Conservation (phyloP, 768 basidiomycete genomes). For the Suillus americanus region DNA sequence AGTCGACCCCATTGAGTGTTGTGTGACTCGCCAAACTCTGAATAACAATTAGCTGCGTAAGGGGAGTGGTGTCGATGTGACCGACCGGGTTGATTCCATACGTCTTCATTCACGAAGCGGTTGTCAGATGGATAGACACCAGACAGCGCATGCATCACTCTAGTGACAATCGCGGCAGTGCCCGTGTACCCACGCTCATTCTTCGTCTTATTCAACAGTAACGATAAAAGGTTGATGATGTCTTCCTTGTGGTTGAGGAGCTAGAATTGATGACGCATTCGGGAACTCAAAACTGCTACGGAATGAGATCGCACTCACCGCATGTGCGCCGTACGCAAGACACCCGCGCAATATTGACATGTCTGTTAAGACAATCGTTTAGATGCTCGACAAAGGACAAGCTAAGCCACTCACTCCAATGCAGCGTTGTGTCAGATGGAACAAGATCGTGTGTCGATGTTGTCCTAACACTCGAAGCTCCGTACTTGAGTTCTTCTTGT, state of each 20-base stretch:
- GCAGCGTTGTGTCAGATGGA: conserved; percentile 85
- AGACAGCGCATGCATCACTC: conserved; percentile 72
- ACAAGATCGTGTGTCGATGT: conserved; percentile 73
- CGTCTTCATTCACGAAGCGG: conserved; percentile 78
- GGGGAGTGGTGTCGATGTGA: conserved; percentile 7
- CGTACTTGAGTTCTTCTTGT: conserved; percentile 82
- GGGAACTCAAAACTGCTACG: not conserved
- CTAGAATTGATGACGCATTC: conserved; percentile 35
- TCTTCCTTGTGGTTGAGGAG: conserved; percentile 67
- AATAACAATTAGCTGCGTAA: conserved; percentile 9
- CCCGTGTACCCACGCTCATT: conserved; percentile 87
- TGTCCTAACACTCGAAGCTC: conserved; percentile 83
- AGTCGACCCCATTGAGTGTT: conserved; percentile 77
- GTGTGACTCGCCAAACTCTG: conserved; percentile 65
- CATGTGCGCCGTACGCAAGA: conserved; percentile 69
- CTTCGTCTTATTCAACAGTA: conserved; percentile 78
- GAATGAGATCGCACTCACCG: conserved; percentile 39
- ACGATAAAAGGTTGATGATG: conserved; percentile 58
- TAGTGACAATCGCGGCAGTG: conserved; percentile 73
- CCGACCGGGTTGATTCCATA: conserved; percentile 78
- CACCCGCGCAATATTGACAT: conserved; percentile 81
- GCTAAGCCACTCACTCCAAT: conserved; percentile 71
- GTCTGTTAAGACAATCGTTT: conserved; percentile 41
- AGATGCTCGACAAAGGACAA: not conserved
- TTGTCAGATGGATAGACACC: conserved; percentile 76